Base-by-base conservation (phyloP, 1,139 yeast genomes). In the Yamadazyma diddensiae region DNA sequence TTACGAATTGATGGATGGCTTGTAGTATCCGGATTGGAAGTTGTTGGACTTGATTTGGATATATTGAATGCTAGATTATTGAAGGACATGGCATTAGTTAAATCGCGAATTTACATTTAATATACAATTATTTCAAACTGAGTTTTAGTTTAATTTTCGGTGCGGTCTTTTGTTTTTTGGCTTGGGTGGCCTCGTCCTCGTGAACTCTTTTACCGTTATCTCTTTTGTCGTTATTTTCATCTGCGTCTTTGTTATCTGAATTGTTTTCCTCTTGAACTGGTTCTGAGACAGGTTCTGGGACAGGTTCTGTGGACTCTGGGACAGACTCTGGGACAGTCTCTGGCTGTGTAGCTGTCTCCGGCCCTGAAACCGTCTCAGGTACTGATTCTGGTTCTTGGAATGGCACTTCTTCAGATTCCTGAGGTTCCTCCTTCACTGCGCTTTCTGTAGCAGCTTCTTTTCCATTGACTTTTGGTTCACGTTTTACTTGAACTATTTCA, bases 41-140 rank as follows among this genome's bases (percentile, higher is more conserved):
- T 68, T 3, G 74, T 68, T n/a, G 74, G 62, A 2, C 63, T 54
- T 6, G 73, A 49, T 45, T 68, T 68, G 29, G 66, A 50, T 13
- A 65, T 53, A 38, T 53, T 65, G 43, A 66, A 67, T n/a, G 59
- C 56, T 31, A 64, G 51, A 31, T 52, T 60, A 39, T 55, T 61
- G 44, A 54, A 59, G 14, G 66, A 49, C 67, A 60, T 62, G 19
- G 21, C 15, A 18, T 23, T 23, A 28, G 6, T 23, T 24, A 7
- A 9, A 19, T 30, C 21, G 24, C 19, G 25, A 30, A n/a, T 23
- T 7, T 23, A 15, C 8, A 23, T 11, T 5, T 30, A 30, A 7
- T 30, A 30, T 25, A 30, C 33, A 25, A 11, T 16, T 11, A 25
- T 31, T 30, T 36, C n/a, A 29, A 20, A 12, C 28, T 36, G 21